phyloP scores from a whole-genome alignment of 2,329 filamentous ascomycete genomes.

The Monilinia polystroma region DNA sequence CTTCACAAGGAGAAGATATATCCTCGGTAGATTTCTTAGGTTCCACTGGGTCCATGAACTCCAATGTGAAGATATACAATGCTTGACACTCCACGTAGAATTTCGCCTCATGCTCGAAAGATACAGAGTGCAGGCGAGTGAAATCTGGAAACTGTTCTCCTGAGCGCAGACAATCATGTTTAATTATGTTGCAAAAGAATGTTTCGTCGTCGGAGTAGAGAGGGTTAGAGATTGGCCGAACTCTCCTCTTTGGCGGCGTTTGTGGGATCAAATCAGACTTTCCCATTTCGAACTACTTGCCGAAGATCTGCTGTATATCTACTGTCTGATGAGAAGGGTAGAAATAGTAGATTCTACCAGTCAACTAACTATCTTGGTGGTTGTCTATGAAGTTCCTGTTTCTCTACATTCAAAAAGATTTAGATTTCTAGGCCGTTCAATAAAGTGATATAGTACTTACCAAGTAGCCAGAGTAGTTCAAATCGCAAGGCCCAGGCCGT shows the following conservation, averaged over 20 bases:
- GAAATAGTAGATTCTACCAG: background rate
- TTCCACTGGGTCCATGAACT: background rate
- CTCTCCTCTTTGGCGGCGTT: constrained; percentile 7
- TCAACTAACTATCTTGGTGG: background rate
- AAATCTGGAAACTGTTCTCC: constrained; percentile 1
- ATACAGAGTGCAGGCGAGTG: background rate
- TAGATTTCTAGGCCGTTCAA: background rate
- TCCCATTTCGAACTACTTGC: background rate
- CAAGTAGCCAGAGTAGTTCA: background rate
- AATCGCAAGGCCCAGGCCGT: background rate
- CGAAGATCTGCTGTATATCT: background rate
- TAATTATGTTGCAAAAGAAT: constrained; percentile 16
- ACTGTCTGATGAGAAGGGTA: background rate
- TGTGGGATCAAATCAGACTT: constrained; percentile 8
- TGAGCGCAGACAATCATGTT: background rate
- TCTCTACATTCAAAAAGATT: background rate
- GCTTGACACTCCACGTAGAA: constrained; percentile 14
- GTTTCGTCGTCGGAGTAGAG: constrained; percentile 4
- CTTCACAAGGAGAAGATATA: background rate
- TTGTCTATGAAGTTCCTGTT: background rate
- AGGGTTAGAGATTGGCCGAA: constrained; percentile 20
- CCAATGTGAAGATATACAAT: constrained; percentile 15
- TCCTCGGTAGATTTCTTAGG: background rate
- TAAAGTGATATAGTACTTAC: background rate
- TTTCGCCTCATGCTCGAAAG: constrained; percentile 9